A percentile compares a stretch with the other conserved stretches of the same genome.
phyloP scores from a whole-genome alignment of 805 yeast genomes.

The Kregervanrija fluxuum region DNA sequence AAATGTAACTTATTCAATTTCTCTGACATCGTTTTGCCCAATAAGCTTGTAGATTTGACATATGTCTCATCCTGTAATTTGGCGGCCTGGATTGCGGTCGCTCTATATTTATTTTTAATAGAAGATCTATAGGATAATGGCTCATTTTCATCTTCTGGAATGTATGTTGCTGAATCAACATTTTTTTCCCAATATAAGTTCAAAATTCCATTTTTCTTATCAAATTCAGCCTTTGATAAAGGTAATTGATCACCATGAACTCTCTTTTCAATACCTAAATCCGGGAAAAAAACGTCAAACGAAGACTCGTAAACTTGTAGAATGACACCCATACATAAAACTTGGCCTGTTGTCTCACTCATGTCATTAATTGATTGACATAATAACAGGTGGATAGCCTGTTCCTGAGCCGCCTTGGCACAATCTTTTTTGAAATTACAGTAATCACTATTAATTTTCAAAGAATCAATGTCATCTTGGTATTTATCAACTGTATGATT shows the following conservation, averaged over 20 bases:
- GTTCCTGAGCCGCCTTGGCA: conserved; percentile 88
- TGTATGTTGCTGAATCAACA: conserved; percentile 83
- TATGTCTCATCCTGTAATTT: conserved; percentile 36
- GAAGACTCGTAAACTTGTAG: conserved; percentile 93
- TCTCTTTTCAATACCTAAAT: conserved; percentile 89
- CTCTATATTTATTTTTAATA: conserved; percentile 68
- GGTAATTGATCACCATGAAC: conserved; percentile 98
- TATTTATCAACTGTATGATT: conserved; percentile 32
- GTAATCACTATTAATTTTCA: conserved; percentile 81
- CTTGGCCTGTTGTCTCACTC: conserved; percentile 67
- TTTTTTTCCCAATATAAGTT: conserved; percentile 91
- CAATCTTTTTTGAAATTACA: conserved; percentile 95
- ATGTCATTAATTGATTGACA: conserved; percentile 79
- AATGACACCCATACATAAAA: conserved; percentile 79
- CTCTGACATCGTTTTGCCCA: conserved; percentile 37
- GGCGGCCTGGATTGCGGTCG: conserved; percentile 69
- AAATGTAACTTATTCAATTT: conserved; percentile 46
- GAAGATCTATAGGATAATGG: conserved; percentile 71
- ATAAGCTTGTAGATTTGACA: conserved; percentile 23
- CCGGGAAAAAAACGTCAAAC: conserved; percentile 87
- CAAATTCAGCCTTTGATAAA: conserved; percentile 85
- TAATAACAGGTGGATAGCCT: conserved; percentile 78
- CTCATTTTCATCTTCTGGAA: conserved; percentile 85
- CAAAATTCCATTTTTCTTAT: conserved; percentile 54
- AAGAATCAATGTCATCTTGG: conserved; percentile 53